Percentiles rank a stretch among this genome's conserved stretches.
Conservation (phyloP, 306 rosid species). For the Dryas octopetala region DNA sequence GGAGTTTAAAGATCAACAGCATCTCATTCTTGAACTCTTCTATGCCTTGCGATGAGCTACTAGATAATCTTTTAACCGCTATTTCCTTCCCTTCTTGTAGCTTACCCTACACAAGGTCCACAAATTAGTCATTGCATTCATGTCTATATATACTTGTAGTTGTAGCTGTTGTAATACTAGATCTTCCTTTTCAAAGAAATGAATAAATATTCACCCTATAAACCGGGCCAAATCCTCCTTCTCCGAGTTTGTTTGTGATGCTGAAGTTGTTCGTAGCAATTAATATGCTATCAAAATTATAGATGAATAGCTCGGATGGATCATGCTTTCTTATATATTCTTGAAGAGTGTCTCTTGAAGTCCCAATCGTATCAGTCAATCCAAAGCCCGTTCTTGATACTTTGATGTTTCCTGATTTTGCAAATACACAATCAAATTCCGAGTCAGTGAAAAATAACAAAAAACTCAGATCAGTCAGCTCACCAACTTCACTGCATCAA, state of each 20-base stretch:
- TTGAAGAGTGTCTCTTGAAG: background rate
- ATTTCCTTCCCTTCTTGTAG: conserved; percentile 30
- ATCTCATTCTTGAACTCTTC: conserved; percentile 39
- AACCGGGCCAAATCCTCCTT: conserved; percentile 32
- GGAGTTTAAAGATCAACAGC: conserved; percentile 36
- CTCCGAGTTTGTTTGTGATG: conserved; percentile 26
- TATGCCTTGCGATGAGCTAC: conserved; percentile 38
- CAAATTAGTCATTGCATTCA: background rate
- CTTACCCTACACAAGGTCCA: conserved; percentile 31
- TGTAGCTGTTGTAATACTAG: background rate
- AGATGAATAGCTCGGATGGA: background rate
- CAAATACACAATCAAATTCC: background rate
- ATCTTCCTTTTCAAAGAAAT: background rate
- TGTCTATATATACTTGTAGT: background rate
- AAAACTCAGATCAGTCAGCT: background rate
- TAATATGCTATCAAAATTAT: conserved; percentile 17
- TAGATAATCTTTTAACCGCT: conserved; percentile 40
- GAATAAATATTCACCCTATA: conserved; percentile 12
- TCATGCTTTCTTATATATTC: conserved; percentile 1
- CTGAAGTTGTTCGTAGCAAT: conserved; percentile 16
- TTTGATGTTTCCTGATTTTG: background rate
- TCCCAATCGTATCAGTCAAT: background rate
- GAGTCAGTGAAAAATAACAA: no score
- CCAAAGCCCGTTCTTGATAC: background rate
- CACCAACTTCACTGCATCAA: background rate